A percentile compares a stretch with the other conserved stretches of the same genome.
phyloP scores from a whole-genome alignment of 768 basidiomycete genomes.

The Rhizopogon sp. region DNA sequence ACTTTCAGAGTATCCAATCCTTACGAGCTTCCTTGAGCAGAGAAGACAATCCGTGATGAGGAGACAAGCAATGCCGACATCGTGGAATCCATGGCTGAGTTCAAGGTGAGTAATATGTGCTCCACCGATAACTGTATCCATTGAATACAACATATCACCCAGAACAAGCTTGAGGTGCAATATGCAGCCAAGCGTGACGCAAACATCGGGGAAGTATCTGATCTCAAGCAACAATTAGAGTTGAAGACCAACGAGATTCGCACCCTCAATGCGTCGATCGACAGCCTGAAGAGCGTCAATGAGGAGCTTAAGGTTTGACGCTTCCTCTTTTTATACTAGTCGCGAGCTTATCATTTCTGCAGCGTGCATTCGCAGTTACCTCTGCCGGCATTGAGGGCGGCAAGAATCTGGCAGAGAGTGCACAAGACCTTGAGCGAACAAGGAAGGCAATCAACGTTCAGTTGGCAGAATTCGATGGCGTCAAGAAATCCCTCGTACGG shows the following conservation, averaged over 20 bases:
- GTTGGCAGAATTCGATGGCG: slow-evolving; percentile 95
- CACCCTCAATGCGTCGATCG: slow-evolving; percentile 78
- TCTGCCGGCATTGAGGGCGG: slow-evolving; percentile 97
- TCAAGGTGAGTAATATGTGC: slow-evolving; percentile 58
- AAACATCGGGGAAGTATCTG: slow-evolving; percentile 74
- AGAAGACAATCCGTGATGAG: slow-evolving; percentile 89
- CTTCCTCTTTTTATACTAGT: slow-evolving; percentile 1
- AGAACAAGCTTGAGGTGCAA: slow-evolving; percentile 94
- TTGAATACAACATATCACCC: slow-evolving; percentile 3
- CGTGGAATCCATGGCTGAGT: slow-evolving; percentile 80
- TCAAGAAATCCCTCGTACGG: slow-evolving; percentile 98
- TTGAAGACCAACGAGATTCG: slow-evolving; percentile 79
- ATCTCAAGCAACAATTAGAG: slow-evolving; percentile 90
- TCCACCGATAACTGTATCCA: neutral
- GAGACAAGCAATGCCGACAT: slow-evolving; percentile 80
- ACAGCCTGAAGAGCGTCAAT: slow-evolving; percentile 92
- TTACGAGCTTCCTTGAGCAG: slow-evolving; percentile 34
- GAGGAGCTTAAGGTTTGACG: slow-evolving; percentile 89
- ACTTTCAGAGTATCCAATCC: neutral
- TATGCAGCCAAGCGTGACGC: slow-evolving; percentile 91
- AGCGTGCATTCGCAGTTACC: slow-evolving; percentile 97
- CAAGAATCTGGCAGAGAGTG: slow-evolving; percentile 94
- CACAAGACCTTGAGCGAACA: slow-evolving; percentile 94
- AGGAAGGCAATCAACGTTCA: slow-evolving; percentile 98
- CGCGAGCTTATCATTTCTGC: slow-evolving; percentile 5